Evolutionary conservation across 140 eudicot genomes (phyloP).

Genomic region (Flaveria floridana): DNA sequence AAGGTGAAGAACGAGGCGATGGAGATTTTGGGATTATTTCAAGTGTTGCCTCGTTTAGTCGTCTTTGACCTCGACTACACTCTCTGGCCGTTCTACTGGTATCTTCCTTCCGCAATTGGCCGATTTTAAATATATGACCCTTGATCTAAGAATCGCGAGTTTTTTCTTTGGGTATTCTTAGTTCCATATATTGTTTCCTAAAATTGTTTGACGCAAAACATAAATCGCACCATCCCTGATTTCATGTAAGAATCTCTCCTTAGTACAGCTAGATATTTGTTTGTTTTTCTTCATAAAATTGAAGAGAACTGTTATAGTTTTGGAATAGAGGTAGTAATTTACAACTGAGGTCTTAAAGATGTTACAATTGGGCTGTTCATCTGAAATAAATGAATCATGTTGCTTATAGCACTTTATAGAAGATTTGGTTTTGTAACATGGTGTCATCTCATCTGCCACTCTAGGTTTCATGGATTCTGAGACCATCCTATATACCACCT

Average conservation of each 20-base stretch:
- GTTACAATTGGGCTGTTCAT: not conserved
- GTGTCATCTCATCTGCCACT: no score
- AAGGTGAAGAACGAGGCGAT: constrained; percentile 73
- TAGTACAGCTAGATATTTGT: no score
- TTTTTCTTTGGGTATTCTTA: not conserved
- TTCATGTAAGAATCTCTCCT: no score
- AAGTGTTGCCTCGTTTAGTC: constrained; percentile 82
- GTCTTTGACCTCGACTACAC: constrained; percentile 97
- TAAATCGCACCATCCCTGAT: no score
- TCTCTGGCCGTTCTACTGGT: constrained; percentile 99
- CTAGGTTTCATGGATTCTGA: no score
- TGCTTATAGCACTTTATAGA: not conserved
- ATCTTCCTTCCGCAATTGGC: not conserved
- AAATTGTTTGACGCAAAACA: no score
- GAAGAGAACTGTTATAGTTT: not conserved
- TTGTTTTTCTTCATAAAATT: not conserved
- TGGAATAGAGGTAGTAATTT: no score
- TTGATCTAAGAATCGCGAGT: not conserved
- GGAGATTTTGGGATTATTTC: constrained; percentile 64
- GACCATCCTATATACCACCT: not conserved
- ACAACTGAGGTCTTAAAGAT: not conserved
- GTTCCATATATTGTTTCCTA: no score
- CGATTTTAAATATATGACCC: not conserved
- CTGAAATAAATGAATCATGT: not conserved
- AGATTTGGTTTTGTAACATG: not conserved